Percentiles rank a stretch among this genome's conserved stretches.
Conservation (phyloP, 139 green algal species). For the Chlorella vulgaris region DNA sequence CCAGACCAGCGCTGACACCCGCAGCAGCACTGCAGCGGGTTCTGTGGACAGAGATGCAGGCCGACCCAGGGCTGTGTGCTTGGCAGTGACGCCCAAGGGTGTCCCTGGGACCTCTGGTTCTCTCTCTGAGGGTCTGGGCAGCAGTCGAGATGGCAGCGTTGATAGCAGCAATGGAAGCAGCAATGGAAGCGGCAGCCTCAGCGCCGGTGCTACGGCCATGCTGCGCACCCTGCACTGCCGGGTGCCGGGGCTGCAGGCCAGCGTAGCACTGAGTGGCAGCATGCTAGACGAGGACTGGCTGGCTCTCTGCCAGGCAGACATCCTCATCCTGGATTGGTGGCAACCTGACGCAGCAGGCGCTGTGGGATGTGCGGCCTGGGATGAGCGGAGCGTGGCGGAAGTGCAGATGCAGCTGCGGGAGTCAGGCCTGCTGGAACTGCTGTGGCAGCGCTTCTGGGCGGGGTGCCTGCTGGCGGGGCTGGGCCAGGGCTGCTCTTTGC, state of each 20-base stretch:
- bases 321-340: slow-evolving; percentile 7
- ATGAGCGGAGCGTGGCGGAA: neutral
- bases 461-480: slow-evolving; percentile 14
- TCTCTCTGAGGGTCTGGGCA: no score
- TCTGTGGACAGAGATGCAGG: neutral
- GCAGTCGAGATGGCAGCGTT: neutral
- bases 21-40: neutral
- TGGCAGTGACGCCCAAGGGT: no score
- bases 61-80: neutral
- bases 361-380: no score
- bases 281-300: slow-evolving; percentile 21
- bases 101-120: no score
- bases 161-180: neutral
- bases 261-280: neutral
- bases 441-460: slow-evolving; percentile 29
- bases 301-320: neutral
- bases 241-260: neutral
- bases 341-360: neutral
- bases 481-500: slow-evolving; percentile 23
- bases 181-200: neutral
- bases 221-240: slow-evolving; percentile 7
- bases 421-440: slow-evolving; percentile 1
- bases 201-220: neutral
- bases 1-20: no score
- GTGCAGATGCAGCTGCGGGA: neutral